Evolutionary conservation across 345 rosid genomes (phyloP).

Genomic region (Arabidopsis thaliana): DNA sequence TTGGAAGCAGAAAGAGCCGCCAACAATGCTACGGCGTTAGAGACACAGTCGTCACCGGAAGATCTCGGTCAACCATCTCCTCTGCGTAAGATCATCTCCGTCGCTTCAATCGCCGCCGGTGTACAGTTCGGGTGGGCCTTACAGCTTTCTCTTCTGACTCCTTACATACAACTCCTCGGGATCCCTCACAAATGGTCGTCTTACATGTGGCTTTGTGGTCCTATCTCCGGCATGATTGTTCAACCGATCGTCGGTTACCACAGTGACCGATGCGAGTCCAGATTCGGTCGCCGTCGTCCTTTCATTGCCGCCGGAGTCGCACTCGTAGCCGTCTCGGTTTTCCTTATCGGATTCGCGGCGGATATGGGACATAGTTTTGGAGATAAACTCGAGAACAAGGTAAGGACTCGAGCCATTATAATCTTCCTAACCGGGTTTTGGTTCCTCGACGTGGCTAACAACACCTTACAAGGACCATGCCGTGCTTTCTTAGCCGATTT

Average conservation of each 20-base stretch:
- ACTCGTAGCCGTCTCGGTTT: slow-evolving; percentile 63
- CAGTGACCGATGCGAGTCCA: slow-evolving; percentile 74
- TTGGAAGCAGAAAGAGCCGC: not conserved
- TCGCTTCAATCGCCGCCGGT: slow-evolving; percentile 80
- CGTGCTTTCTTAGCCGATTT: slow-evolving; percentile 87
- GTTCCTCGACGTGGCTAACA: slow-evolving; percentile 95
- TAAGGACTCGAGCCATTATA: slow-evolving; percentile 63
- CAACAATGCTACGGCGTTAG: not conserved
- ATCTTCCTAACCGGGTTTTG: slow-evolving; percentile 80
- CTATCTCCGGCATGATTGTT: slow-evolving; percentile 74
- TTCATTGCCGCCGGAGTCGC: slow-evolving; percentile 66
- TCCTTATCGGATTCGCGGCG: slow-evolving; percentile 81
- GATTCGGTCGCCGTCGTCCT: slow-evolving; percentile 87
- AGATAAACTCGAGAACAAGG: slow-evolving; percentile 40
- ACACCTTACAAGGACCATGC: slow-evolving; percentile 88
- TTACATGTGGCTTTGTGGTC: slow-evolving; percentile 89
- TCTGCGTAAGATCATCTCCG: slow-evolving; percentile 53
- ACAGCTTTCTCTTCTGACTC: slow-evolving; percentile 80
- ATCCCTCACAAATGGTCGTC: slow-evolving; percentile 85
- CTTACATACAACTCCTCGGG: slow-evolving; percentile 78
- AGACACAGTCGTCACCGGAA: not conserved
- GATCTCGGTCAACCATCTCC: slow-evolving; percentile 29
- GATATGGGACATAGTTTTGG: slow-evolving; percentile 70
- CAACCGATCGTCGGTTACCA: slow-evolving; percentile 89
- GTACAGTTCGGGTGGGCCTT: slow-evolving; percentile 89